Evolutionary conservation across 768 basidiomycete species (phyloP), one percentile per base, ranked within the genome.

Genomic region (Boletus patriciae): DNA sequence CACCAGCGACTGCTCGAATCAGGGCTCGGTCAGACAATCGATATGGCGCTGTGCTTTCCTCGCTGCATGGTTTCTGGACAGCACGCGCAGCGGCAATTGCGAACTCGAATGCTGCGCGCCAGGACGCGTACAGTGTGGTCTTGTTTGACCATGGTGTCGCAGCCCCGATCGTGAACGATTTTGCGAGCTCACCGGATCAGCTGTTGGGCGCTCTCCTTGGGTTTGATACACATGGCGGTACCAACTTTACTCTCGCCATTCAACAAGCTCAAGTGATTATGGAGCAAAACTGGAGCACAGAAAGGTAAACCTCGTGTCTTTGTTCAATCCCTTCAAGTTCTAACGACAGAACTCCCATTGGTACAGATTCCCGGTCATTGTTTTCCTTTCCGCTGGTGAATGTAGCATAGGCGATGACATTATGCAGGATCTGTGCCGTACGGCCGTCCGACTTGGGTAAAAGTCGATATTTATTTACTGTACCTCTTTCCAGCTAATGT

Each of bases 31-130:
- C 72, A 40, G 66, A 82, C 55, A 80, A 86, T 58, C 70, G 84
- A 31, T 74, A 84, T n/a, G 84, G 84, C 0, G 83, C 85, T 1
- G 85, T 85, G 0, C 80, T 79, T 40, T 81, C 83, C 0, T 78
- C 84, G 0, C 60, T 86, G 10, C 66, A 83, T 51, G 70, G 73
- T 16, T 86, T 86, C 65, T 87, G 85, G 84, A 58, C 69, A 15
- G 77, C 85, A 0, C 77, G 84, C 4, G 72, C 76, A 13, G 68
- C 74, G 16, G 77, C 78, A 3, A 48, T 76, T 55, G 33, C 60
- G 2, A 54, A 41, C 29, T 52, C 63, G 6, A 68, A 70, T 43
- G 65, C 64, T 15, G 65, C 61, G 1, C 76, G 81, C 23, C 69
- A 76, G 31, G 85, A 86, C 55, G 74, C 85, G 1, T 87, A 86